Base-by-base conservation (phyloP, 176 grass and related monocot species). In the Ensete glaucum region DNA sequence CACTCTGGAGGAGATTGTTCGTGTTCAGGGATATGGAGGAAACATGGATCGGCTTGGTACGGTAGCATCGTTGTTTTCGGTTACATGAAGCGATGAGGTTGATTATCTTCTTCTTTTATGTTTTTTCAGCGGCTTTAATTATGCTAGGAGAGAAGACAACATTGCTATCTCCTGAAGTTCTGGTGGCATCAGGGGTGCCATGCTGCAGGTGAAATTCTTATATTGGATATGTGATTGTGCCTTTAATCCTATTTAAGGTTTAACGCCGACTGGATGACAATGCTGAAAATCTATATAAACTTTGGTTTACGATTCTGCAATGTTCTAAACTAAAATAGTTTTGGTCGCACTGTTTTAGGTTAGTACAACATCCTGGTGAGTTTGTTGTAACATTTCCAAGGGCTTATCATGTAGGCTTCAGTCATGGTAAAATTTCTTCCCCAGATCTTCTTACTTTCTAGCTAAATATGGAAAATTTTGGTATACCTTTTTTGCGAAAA, bases 321-420 rank as follows among this genome's bases (percentile, higher is more conserved):
- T 74, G 15, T 67, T 53, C 9, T 22, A 56, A 55, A 56, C 53
- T 56, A 26, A 54, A 73, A 19, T 74, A 55, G 50, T 1, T 16
- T 17, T 56, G 22, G 16, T 57, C 15, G 25, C 63, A 27, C 5
- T 84, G 8, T 64, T 85, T 81, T 81, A 99, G 91, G 83, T 85
- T 99, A 82, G 91, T 99, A n/a, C 96, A 99, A 48, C 83, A 94
- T 81, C 91, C 96, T 62, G 96, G 96, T 29, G 96, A 99, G 73
- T 99, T 99, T 72, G 96, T 99, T 21, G 91, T 99, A 79, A 99
- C 96, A 0, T 99, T 99, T 85, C 96, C 96, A 76, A 89, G 91
- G 83, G 96, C 96, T 1, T 99, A 99, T 70, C 96, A 99, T 85
- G 67, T 99, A 1, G 96, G 91, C 19, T 95, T 99, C 82, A 99